Conservation (phyloP, 2,329 filamentous ascomycete genomes). For the Xenoacremonium recifei region DNA sequence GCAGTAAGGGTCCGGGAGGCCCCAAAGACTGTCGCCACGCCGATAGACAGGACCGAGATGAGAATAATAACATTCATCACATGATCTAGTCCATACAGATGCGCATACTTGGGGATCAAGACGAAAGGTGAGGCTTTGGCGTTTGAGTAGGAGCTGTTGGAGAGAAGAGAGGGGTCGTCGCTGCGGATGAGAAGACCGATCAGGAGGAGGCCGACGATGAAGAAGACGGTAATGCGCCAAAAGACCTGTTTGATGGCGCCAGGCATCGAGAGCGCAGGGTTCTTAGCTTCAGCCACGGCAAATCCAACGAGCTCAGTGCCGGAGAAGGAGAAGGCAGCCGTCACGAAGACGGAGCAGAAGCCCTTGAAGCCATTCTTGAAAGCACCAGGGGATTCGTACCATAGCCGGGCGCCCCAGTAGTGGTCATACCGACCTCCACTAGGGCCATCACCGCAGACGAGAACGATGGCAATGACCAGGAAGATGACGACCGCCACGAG, state of each 20-base stretch:
- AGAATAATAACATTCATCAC: constrained; percentile 56
- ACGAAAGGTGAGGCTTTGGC: constrained; percentile 49
- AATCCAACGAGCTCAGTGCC: constrained; percentile 70
- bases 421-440: neutral
- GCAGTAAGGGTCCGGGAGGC: constrained; percentile 55
- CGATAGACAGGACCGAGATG: constrained; percentile 53
- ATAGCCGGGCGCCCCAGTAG: constrained; percentile 10
- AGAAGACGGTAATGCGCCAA: constrained; percentile 53
- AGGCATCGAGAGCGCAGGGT: constrained; percentile 70
- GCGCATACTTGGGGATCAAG: constrained; percentile 46
- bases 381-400: constrained; percentile 34
- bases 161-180: constrained; percentile 43
- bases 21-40: constrained; percentile 54
- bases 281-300: constrained; percentile 65
- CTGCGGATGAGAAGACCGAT: constrained; percentile 45
- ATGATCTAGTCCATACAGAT: constrained; percentile 45
- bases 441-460: neutral
- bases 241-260: constrained; percentile 75
- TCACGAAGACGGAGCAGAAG: constrained; percentile 68
- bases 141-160: constrained; percentile 22
- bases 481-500: neutral
- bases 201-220: constrained; percentile 48
- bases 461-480: neutral
- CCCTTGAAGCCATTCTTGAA: constrained; percentile 71
- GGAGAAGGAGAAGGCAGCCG: constrained; percentile 66